Base-by-base conservation (phyloP, 1,139 yeast genomes). In the Lodderomyces pseudojiufengensis region DNA sequence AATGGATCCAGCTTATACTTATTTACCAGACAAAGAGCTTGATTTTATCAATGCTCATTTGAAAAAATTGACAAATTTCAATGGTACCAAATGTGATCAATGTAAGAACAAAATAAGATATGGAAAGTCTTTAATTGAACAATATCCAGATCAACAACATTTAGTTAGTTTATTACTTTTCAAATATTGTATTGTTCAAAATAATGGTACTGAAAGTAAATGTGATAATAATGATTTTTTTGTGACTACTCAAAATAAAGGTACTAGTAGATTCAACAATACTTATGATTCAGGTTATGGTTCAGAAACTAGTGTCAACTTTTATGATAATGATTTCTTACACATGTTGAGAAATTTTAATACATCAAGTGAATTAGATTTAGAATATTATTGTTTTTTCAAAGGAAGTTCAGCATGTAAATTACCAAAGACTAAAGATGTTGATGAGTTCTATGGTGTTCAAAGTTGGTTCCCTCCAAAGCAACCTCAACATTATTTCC, bases 181-280 rank as follows among this genome's bases (percentile, higher is more conserved):
- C 53, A 57, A 65, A 42, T 52, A 63, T 41, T 67, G 73, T 50
- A 43, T 65, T 28, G 45, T 41, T n/a, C 38, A 44, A 28, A 52
- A 67, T 44, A 55, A 63, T 24, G 51, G 53, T n/a, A 48, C 51
- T 15, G 66, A 63, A 33, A 34, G 52, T 26, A 56, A 54, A 35
- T 67, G 73, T 50, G 61, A 61, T 38, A 54, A 59, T 27, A 44
- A 47, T 27, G 72, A 67, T 41, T 67, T 67, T 44, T 67, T 67
- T 42, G 51, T 67, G 39, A 60, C 67, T 30, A 67, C 73, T 27
- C 57, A 59, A 30, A 43, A 57, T 22, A 40, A 53, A 27, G 47
- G 51, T 34, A 39, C 40, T 11, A 48, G 48, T 16, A 37, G 37
- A 9, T 51, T 52, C 22, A 47, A 45, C 18, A 41, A 47, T 21